phyloP scores from a whole-genome alignment of 169 alveolate species.

The Plasmodium reichenowi region DNA sequence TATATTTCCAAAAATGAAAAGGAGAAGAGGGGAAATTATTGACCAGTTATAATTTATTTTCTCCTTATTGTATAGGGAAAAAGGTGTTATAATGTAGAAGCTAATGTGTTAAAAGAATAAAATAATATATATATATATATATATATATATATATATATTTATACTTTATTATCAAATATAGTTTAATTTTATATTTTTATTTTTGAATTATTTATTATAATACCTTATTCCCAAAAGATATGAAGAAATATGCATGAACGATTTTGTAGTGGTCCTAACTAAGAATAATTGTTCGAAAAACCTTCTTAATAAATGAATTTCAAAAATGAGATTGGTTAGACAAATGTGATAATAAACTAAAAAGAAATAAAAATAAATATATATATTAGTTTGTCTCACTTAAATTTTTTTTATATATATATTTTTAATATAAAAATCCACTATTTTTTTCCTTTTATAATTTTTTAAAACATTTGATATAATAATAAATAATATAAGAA shows the following conservation, averaged over 20 bases:
- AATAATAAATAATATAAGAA: neutral
- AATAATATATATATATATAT: neutral
- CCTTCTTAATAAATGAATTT: constrained; percentile 79
- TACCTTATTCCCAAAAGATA: constrained; percentile 83
- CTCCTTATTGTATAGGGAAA: constrained; percentile 23
- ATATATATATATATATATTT: neutral
- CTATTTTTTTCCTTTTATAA: neutral
- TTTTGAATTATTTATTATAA: neutral
- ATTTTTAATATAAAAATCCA: neutral
- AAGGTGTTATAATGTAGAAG: constrained; percentile 60
- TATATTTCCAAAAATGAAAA: constrained; percentile 44
- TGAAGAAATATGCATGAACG: constrained; percentile 81
- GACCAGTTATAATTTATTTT: neutral
- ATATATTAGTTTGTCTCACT: neutral
- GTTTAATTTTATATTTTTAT: neutral
- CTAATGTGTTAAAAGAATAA: constrained; percentile 2
- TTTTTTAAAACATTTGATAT: neutral
- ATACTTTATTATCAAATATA: neutral
- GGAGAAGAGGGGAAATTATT: constrained; percentile 12
- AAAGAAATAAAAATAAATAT: neutral
- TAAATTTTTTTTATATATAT: neutral
- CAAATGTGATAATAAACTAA: constrained; percentile 36
- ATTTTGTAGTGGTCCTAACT: constrained; percentile 78
- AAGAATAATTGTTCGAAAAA: constrained; percentile 79
- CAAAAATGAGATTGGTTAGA: constrained; percentile 74